These are phyloP conservation scores for Nannochloropsis limnetica DNA, from an alignment of 352 stramenopile species.

Conservation along the genomic window DNA sequence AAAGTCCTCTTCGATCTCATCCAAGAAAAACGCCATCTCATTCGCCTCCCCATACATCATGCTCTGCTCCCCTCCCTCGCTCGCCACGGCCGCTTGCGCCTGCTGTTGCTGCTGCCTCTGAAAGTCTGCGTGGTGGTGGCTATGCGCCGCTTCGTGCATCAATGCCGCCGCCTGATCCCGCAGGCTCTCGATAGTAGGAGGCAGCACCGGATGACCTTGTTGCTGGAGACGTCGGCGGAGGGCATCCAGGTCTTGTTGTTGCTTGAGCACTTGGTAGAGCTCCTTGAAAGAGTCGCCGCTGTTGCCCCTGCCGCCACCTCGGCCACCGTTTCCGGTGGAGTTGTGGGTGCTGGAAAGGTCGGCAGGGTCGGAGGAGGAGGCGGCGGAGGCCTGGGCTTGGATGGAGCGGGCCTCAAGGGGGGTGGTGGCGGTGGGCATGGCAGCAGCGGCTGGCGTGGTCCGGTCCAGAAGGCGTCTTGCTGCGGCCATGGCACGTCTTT, in stretches of 20 bases:
- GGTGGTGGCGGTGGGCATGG: neutral
- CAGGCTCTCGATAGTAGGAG: conserved; percentile 30
- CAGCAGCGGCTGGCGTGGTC: neutral
- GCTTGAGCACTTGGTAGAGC: conserved; percentile 32
- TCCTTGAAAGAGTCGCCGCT: conserved; percentile 28
- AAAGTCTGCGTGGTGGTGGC: neutral
- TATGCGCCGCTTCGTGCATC: neutral
- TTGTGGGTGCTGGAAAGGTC: neutral
- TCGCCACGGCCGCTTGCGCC: neutral
- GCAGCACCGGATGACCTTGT: neutral
- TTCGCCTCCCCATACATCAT: conserved; percentile 9
- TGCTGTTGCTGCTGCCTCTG: neutral
- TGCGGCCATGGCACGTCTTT: neutral
- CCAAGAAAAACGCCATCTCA: conserved; percentile 15
- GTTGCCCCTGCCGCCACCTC: neutral
- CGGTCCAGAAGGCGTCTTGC: neutral
- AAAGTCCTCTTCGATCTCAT: conserved; percentile 12
- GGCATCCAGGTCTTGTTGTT: conserved; percentile 16
- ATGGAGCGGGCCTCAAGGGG: neutral
- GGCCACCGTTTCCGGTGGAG: neutral
- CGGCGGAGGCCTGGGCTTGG: conserved; percentile 1
- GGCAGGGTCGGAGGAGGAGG: neutral
- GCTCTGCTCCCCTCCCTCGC: neutral
- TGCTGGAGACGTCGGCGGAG: neutral
- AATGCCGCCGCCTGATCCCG: conserved; percentile 17